Base-by-base conservation (phyloP, 2,329 filamentous ascomycete species). In the Hypoxylon sp. region DNA sequence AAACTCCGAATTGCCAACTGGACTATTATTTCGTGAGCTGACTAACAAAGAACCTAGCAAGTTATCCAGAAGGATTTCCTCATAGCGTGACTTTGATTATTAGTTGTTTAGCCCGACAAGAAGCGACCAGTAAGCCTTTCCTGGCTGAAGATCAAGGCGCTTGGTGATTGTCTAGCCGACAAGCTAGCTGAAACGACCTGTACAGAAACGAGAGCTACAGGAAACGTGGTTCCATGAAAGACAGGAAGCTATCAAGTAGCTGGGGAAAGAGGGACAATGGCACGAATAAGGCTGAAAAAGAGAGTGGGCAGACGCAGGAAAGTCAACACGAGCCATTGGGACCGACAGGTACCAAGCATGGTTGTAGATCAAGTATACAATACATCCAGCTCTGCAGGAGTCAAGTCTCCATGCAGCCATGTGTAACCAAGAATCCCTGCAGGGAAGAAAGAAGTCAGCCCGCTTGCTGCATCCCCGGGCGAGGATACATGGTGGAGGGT, bases 341-440 rank as follows among this genome's bases (percentile, higher is more conserved):
- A 66, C 62, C 65, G 59, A 51, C 60, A 70, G 63, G 68, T 63
- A 71, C 70, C 67, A 62, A 68, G 61, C 60, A 65, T 63, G 38
- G 56, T 21, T 56, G 60, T 57, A 67, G 65, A 59, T 70, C 63
- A 62, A 61, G 51, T 57, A 71, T 69, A 71, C 59, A 49, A 72
- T 67, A 70, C 65, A 53, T 69, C 63, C 62, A 68, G 46, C 68
- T 64, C 61, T 69, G 68, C 68, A 71, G 72, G 51, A 57, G 57
- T 67, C 51, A 59, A 60, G 67, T 72, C 68, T 69, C 64, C 67
- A 66, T 63, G 58, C 52, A 67, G 67, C 59, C 60, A 59, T 61
- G 74, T 70, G 67, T 62, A 69, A 72, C 69, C 64, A 70, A 52
- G 17, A 51, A 75, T 53, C 74, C 75, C 68, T 73, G 73, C 58